Conservation (phyloP, 2,329 filamentous ascomycete species). For the Fusarium annulatum region DNA sequence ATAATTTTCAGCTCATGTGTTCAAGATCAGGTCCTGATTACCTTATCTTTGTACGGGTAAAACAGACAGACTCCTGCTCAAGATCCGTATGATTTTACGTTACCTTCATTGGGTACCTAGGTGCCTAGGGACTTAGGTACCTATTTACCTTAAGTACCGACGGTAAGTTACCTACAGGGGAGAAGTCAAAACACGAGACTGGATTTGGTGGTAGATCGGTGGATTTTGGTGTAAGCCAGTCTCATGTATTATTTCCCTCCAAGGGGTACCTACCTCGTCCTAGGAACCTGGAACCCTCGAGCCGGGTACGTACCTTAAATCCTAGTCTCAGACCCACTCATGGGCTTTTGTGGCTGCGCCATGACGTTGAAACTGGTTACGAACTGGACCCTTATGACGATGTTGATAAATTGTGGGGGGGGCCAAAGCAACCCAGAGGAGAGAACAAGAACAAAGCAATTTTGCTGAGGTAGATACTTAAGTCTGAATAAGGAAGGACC, state of each 20-base stretch:
- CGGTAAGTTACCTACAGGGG: no score
- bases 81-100: not conserved
- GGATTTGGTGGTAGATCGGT: no score
- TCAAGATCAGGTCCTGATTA: not conserved
- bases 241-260: no score
- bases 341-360: constrained; percentile 27
- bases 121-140: no score
- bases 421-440: not conserved
- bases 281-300: not conserved
- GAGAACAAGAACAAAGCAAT: constrained; percentile 1
- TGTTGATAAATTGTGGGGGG: constrained; percentile 18
- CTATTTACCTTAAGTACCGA: not conserved
- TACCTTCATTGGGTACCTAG: no score
- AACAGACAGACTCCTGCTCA: not conserved
- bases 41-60: not conserved
- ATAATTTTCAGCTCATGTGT: not conserved
- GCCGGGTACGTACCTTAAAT: not conserved
- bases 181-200: no score
- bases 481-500: constrained; percentile 8
- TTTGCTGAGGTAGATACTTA: not conserved
- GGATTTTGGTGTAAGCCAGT: no score
- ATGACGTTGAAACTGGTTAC: constrained; percentile 27
- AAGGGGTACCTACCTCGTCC: no score
- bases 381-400: constrained; percentile 40
- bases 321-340: not conserved